These are phyloP conservation scores for Pezicula carpinea DNA, from an alignment of 2,329 filamentous ascomycete species.

Conservation along the genomic window DNA sequence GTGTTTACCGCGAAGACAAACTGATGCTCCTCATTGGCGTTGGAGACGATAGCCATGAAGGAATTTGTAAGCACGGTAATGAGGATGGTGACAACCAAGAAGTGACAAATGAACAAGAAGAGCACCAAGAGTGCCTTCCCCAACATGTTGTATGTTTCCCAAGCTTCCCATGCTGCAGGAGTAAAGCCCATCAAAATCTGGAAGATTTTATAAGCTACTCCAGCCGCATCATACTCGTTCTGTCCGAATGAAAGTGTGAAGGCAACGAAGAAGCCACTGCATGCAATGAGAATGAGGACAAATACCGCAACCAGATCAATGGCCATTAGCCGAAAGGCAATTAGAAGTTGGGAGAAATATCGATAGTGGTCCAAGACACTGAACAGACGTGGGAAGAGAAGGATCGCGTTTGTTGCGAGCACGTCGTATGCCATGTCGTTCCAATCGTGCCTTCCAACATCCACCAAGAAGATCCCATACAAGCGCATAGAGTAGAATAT, in stretches of 20 bases:
- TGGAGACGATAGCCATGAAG: constrained; percentile 91
- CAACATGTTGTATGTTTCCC: constrained; percentile 69
- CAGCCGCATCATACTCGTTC: constrained; percentile 62
- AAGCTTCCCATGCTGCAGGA: constrained; percentile 87
- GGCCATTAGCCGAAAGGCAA: constrained; percentile 92
- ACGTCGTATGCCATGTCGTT: constrained; percentile 89
- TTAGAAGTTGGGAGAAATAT: constrained; percentile 91
- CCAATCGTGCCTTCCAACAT: constrained; percentile 61
- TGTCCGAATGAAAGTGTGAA: constrained; percentile 77
- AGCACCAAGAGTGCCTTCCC: constrained; percentile 72
- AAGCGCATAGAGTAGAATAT: constrained; percentile 86
- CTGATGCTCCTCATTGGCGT: constrained; percentile 87
- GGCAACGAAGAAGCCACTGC: constrained; percentile 93
- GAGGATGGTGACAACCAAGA: constrained; percentile 88
- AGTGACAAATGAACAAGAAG: constrained; percentile 93
- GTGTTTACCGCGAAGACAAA: constrained; percentile 96
- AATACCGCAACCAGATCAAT: constrained; percentile 83
- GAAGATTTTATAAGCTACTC: constrained; percentile 86
- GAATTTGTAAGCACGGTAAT: constrained; percentile 96
- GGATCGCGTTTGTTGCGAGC: constrained; percentile 83
- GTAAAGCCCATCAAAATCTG: constrained; percentile 96
- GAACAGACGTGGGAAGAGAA: constrained; percentile 87
- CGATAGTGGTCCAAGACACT: constrained; percentile 91
- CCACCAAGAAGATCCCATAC: constrained; percentile 80
- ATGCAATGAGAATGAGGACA: constrained; percentile 77